Conservation (phyloP, 495 filamentous ascomycete species). For the Aspergillus diversus region DNA sequence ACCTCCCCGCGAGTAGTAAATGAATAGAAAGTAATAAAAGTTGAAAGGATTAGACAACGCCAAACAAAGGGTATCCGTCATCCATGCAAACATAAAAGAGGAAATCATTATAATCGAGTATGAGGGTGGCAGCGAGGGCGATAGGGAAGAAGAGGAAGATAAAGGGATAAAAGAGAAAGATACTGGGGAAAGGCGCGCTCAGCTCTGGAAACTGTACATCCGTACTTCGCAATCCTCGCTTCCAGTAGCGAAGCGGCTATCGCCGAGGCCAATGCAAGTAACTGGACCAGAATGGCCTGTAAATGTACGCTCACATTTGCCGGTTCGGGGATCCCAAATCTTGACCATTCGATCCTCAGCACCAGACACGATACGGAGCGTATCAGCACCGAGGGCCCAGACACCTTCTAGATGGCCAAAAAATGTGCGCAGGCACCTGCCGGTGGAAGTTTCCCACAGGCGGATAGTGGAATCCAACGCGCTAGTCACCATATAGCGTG, state of each 20-base stretch:
- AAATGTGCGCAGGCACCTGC: slow-evolving; percentile 82
- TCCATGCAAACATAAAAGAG: slow-evolving; percentile 21
- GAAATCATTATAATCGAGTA: slow-evolving; percentile 17
- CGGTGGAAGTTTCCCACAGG: slow-evolving; percentile 87
- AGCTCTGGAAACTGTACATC: slow-evolving; percentile 78
- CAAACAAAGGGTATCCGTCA: slow-evolving; percentile 19
- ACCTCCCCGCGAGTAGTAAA: not conserved
- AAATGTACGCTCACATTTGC: slow-evolving; percentile 88
- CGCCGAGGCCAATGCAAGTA: slow-evolving; percentile 89
- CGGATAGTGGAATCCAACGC: slow-evolving; percentile 90
- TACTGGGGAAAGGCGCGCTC: not conserved
- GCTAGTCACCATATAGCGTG: slow-evolving; percentile 88
- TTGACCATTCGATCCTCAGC: slow-evolving; percentile 95
- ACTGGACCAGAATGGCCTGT: slow-evolving; percentile 87
- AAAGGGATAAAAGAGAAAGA: slow-evolving; percentile 5
- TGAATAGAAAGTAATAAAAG: slow-evolving; percentile 4
- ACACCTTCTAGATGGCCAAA: slow-evolving; percentile 97
- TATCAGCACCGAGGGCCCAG: slow-evolving; percentile 92
- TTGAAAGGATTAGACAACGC: slow-evolving; percentile 12
- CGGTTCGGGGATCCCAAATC: slow-evolving; percentile 91
- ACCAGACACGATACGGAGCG: slow-evolving; percentile 83
- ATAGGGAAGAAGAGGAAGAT: slow-evolving; percentile 11
- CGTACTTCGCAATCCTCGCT: slow-evolving; percentile 91
- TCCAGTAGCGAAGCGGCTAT: slow-evolving; percentile 83
- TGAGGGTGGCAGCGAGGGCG: slow-evolving; percentile 3